A percentile compares a stretch with the other conserved stretches of the same genome.
These are phyloP conservation scores for Striga asiatica DNA, from an alignment of 257 asterid species.

Conservation along the genomic window DNA sequence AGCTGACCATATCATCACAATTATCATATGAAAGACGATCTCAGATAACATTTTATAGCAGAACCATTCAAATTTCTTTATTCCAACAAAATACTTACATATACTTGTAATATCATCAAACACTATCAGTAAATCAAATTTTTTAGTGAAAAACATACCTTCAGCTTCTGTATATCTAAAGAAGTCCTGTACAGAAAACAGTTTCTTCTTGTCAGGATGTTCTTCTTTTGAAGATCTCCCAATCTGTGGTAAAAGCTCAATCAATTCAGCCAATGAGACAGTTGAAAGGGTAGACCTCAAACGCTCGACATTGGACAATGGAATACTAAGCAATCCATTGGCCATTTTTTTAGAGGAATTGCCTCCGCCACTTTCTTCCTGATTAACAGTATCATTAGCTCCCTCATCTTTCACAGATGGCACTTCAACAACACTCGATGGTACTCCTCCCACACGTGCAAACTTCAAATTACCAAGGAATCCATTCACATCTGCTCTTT, in stretches of 20 bases:
- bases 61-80: too few relatives aligned
- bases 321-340: conserved; percentile 78
- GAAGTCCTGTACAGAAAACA: conserved; percentile 90
- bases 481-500: conserved; percentile 73
- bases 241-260: conserved; percentile 81
- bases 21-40: not conserved
- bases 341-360: conserved; percentile 47
- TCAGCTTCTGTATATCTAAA: conserved; percentile 98
- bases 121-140: not conserved
- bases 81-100: not conserved
- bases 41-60: too few relatives aligned
- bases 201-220: conserved; percentile 93
- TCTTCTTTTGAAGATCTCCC: conserved; percentile 83
- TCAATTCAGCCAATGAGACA: conserved; percentile 71
- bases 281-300: conserved; percentile 77
- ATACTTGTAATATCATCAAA: not conserved
- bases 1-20: not conserved
- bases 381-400: conserved; percentile 33
- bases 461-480: conserved; percentile 68
- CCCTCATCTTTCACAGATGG: conserved; percentile 55
- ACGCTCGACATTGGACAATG: conserved; percentile 89
- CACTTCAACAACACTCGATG: conserved; percentile 65
- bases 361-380: conserved; percentile 50
- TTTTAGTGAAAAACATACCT: conserved; percentile 38
- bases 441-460: conserved; percentile 95